A percentile compares a stretch with the other conserved stretches of the same genome.
These are phyloP conservation scores for Ophiostoma australiae DNA, from an alignment of 2,329 filamentous ascomycete genomes.

Conservation along the genomic window DNA sequence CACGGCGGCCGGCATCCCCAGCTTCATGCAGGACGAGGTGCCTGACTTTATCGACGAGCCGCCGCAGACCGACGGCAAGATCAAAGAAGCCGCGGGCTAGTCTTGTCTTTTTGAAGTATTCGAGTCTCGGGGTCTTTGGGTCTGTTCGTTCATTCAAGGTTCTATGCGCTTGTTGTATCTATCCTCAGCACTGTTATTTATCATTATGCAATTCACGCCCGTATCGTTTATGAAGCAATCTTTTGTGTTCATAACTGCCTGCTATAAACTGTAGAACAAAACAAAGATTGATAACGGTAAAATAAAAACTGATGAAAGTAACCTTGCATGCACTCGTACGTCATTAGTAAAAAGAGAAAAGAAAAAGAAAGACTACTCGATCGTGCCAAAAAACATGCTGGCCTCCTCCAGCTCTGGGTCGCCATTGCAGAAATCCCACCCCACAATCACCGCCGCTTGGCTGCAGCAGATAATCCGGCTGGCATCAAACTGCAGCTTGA, in stretches of 20 bases:
- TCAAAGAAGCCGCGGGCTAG: conserved; percentile 27
- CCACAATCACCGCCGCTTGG: conserved; percentile 85
- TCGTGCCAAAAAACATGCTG: conserved; percentile 67
- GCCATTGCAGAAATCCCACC: conserved; percentile 93
- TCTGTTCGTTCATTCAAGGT: background rate
- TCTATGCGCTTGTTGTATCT: background rate
- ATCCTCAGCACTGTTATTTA: background rate
- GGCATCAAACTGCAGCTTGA: conserved; percentile 95
- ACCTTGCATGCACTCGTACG: conserved; percentile 5
- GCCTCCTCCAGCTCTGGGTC: conserved; percentile 76
- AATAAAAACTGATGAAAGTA: background rate
- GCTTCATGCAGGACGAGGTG: conserved; percentile 85
- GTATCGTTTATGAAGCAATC: background rate
- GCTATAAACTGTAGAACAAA: background rate
- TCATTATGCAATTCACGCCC: background rate
- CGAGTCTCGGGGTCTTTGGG: background rate
- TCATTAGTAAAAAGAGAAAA: background rate
- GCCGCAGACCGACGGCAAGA: conserved; percentile 41
- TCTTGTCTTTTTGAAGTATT: background rate
- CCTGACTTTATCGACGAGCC: conserved; percentile 92
- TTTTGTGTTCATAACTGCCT: background rate
- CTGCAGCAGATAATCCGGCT: conserved; percentile 91
- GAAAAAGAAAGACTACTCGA: conserved; percentile 40
- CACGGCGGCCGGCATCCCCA: conserved; percentile 60
- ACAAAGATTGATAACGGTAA: background rate